These are phyloP conservation scores for Ceratobasidium papillatum DNA, from an alignment of 1,284 basidiomycete genomes.

Conservation along the genomic window DNA sequence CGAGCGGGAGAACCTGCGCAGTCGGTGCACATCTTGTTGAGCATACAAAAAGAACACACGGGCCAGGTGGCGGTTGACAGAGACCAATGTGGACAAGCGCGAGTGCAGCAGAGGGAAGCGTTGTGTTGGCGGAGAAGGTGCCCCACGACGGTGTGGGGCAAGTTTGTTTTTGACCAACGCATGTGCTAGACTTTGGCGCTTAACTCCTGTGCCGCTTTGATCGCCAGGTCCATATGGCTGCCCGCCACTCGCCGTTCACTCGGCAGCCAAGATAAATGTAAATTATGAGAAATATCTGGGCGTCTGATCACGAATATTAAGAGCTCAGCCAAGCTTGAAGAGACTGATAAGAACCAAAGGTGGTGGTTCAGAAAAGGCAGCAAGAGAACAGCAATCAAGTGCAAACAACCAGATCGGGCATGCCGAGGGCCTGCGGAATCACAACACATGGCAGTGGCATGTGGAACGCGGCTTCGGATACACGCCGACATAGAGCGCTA, in stretches of 20 bases:
- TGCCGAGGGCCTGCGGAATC: slow-evolving; percentile 13
- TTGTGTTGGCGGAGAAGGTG: background rate
- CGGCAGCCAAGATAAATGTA: background rate
- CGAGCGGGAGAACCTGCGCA: slow-evolving; percentile 11
- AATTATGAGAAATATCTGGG: background rate
- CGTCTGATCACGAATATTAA: background rate
- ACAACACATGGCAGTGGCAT: slow-evolving; percentile 14
- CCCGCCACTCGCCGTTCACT: background rate
- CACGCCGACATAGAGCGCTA: background rate
- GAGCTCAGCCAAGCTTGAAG: background rate
- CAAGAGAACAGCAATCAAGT: background rate
- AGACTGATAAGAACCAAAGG: background rate
- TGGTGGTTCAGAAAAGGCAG: background rate
- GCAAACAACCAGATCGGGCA: slow-evolving; percentile 25
- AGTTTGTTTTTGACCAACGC: slow-evolving; percentile 13
- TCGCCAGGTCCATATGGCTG: background rate
- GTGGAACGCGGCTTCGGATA: slow-evolving; percentile 15
- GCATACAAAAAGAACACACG: background rate
- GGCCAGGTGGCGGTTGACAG: background rate
- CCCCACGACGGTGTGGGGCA: slow-evolving; percentile 11
- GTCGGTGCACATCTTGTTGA: background rate
- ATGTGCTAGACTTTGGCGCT: background rate
- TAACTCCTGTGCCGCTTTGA: too few species aligned
- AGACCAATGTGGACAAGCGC: background rate
- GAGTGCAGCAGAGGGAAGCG: background rate